Percentiles rank a stretch among this genome's conserved stretches.
Evolutionary conservation across 768 basidiomycete genomes (phyloP).

Genomic region (Suillus sp.): DNA sequence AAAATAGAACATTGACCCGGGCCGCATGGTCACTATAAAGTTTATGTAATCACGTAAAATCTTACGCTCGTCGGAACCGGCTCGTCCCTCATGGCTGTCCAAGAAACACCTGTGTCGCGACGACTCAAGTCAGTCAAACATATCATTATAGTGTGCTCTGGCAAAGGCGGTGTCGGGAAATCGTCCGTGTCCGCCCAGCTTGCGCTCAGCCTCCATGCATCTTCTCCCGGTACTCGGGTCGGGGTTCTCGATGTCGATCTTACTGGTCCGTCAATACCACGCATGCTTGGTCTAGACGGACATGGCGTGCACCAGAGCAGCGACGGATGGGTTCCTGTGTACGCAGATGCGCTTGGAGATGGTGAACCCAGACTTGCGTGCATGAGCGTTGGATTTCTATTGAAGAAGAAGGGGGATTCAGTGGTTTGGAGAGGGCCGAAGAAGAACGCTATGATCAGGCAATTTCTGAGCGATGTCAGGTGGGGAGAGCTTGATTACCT

Average conservation of each 20-base stretch:
- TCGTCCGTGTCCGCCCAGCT: constrained; percentile 94
- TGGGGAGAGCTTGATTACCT: constrained; percentile 95
- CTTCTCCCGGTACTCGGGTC: constrained; percentile 65
- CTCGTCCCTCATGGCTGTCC: constrained; percentile 25
- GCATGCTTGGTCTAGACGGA: constrained; percentile 91
- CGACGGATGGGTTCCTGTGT: constrained; percentile 97
- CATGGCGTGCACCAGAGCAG: constrained; percentile 90
- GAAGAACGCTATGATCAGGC: constrained; percentile 97
- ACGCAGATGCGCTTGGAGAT: constrained; percentile 67
- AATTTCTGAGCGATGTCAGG: constrained; percentile 91
- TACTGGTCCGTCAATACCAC: constrained; percentile 92
- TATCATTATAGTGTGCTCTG: constrained; percentile 91
- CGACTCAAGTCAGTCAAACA: constrained; percentile 77
- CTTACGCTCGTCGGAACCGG: not conserved
- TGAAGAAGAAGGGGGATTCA: constrained; percentile 88
- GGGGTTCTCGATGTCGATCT: constrained; percentile 95
- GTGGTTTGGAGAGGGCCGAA: constrained; percentile 99
- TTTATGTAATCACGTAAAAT: constrained; percentile 10
- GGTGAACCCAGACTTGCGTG: constrained; percentile 73
- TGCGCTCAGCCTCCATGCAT: constrained; percentile 81
- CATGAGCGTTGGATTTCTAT: constrained; percentile 96
- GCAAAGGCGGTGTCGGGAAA: constrained; percentile 98
- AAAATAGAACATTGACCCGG: not conserved
- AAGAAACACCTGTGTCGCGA: constrained; percentile 63
- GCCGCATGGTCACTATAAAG: not conserved